Evolutionary conservation across 768 basidiomycete genomes (phyloP), one percentile per base, ranked within the genome.

Genomic region (Lyophyllum semitale): DNA sequence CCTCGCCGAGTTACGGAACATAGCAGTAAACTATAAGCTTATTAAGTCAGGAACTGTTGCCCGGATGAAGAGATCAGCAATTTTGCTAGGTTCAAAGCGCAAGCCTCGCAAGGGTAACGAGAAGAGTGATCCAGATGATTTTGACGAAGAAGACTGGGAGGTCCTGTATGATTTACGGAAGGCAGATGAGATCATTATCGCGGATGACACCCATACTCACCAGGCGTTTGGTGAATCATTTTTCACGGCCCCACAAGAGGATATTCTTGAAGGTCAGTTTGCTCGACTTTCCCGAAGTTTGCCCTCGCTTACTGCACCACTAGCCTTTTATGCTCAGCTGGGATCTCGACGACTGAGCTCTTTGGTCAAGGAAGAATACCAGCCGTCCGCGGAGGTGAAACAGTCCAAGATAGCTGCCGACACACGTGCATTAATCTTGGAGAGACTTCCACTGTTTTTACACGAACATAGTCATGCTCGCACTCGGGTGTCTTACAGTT

Each of bases 401-500:
- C 69, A 76, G 37, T 75, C 80, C 0, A 80, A 76, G 58, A 68
- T 71, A 23, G 81, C 85, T 2, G 59, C 65, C 1, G 83, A 87
- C 9, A 79, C 78, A 9, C 83, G 84, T 2, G 62, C 76, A 2
- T 76, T 93, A 33, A 84, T 95, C 12, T 71, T 96, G 25, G 91
- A 98, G 70, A 77, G 95, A 29, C 73, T 97, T 18, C 92, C 95
- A 0, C 74, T 99, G 27, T 98, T 98, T 74, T 77, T 98, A 4
- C 89, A 96, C 49, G 96, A 98, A 63, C 90, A 95, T 52, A 84
- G 82, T 0, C 87, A 89, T 66, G 74, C 86, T 0, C 79, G 77
- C 20, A 83, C 84, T 0, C 75, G 74, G 33, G 79, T 91, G 8
- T 77, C 87, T 1, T 82, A 80, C 57, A 77, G 74, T 40, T 93